These are phyloP conservation scores for Pseudoscleropodium purum DNA, from an alignment of 225 moss, liverwort and hornwort species.

Conservation along the genomic window DNA sequence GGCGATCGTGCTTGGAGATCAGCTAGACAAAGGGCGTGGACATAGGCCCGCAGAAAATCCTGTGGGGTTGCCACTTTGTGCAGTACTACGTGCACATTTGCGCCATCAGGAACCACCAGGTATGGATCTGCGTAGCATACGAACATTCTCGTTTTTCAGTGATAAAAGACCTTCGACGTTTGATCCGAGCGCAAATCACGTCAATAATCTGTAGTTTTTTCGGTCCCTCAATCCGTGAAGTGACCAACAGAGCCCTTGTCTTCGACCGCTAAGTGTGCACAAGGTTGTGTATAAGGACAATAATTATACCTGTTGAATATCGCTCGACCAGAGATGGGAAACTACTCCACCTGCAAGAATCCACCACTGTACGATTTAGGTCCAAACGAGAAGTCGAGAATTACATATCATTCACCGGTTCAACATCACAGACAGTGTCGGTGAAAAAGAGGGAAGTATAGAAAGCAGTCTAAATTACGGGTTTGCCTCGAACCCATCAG, in stretches of 20 bases:
- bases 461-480: neutral
- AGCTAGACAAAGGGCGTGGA: conserved; percentile 61
- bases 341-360: conserved; percentile 60
- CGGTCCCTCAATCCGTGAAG: neutral
- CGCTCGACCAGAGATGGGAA: conserved; percentile 44
- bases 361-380: neutral
- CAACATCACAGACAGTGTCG: neutral
- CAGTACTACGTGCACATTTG: conserved; percentile 59
- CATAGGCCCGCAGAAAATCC: conserved; percentile 66
- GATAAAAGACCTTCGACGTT: neutral
- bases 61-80: conserved; percentile 43
- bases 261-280: neutral
- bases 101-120: conserved; percentile 38
- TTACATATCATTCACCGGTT: neutral
- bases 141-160: neutral
- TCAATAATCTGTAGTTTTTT: neutral
- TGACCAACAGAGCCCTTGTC: neutral
- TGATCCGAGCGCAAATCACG: neutral
- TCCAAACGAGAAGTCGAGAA: neutral
- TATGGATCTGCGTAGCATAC: conserved; percentile 48
- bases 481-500: conserved; percentile 38
- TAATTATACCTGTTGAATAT: conserved; percentile 33
- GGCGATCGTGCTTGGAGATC: conserved; percentile 26
- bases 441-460: neutral
- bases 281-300: neutral